These are phyloP conservation scores for Sextonia rubra DNA, from an alignment of 164 flowering plant genomes.

Conservation along the genomic window DNA sequence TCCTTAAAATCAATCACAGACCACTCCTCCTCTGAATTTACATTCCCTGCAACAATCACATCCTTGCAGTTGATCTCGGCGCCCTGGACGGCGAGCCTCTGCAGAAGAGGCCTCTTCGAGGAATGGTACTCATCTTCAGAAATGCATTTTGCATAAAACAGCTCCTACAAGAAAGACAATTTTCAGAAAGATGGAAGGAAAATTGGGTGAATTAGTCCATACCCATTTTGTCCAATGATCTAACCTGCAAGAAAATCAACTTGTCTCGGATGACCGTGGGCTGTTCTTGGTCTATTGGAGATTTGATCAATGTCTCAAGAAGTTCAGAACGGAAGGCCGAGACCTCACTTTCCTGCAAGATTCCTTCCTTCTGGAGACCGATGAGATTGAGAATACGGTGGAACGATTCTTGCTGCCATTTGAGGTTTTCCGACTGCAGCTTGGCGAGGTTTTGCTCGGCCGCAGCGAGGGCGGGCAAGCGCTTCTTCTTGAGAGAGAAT, in stretches of 20 bases:
- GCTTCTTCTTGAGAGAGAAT: conserved; percentile 64
- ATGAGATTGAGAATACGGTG: conserved; percentile 78
- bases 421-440: conserved; percentile 81
- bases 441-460: conserved; percentile 62
- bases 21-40: conserved; percentile 66
- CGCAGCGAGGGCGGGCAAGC: conserved; percentile 32
- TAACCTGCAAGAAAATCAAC: conserved; percentile 83
- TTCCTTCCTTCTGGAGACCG: conserved; percentile 82
- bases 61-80: conserved; percentile 67
- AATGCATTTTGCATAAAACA: conserved; percentile 81
- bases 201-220: not conserved
- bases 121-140: conserved; percentile 79
- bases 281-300: conserved; percentile 56
- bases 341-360: conserved; percentile 57
- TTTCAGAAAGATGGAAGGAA: not conserved
- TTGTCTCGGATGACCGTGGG: conserved; percentile 69
- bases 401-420: conserved; percentile 96
- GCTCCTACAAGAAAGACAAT: conserved; percentile 41
- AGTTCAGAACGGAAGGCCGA: conserved; percentile 57
- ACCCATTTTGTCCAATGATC: not conserved
- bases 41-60: conserved; percentile 35
- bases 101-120: conserved; percentile 81
- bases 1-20: conserved; percentile 74
- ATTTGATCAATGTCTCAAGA: conserved; percentile 65
- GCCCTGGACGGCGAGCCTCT: conserved; percentile 86